These are phyloP conservation scores for Macrolepiota fuliginosa DNA, from an alignment of 768 basidiomycete genomes.

Conservation along the genomic window DNA sequence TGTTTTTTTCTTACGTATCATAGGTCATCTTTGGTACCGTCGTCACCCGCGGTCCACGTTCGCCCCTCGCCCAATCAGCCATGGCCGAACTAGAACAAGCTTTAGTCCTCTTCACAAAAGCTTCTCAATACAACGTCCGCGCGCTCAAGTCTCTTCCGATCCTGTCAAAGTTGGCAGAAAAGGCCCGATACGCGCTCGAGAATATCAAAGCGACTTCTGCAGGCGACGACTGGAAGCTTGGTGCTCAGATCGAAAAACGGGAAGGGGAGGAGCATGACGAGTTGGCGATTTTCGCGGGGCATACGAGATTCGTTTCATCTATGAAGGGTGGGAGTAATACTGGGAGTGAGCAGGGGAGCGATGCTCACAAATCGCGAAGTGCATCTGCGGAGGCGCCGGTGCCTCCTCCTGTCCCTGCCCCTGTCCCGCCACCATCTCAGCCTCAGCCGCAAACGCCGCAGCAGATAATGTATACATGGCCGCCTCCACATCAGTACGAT, in stretches of 20 bases:
- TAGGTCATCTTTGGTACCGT: conserved; percentile 80
- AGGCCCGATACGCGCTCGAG: conserved; percentile 57
- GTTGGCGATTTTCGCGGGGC: conserved; percentile 66
- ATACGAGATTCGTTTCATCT: conserved; percentile 57
- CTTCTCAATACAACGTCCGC: conserved; percentile 54
- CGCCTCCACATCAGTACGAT: conserved; percentile 18
- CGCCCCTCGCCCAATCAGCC: conserved; percentile 63
- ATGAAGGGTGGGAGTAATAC: conserved; percentile 25
- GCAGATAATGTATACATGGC: conserved; percentile 9
- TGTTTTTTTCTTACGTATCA: no score
- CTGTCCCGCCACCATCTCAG: conserved; percentile 9
- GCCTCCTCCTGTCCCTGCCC: background rate
- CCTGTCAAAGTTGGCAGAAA: conserved; percentile 57
- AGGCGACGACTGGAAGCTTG: conserved; percentile 42
- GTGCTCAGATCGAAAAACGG: no score
- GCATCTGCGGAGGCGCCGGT: background rate
- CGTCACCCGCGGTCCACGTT: conserved; percentile 70
- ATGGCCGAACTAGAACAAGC: conserved; percentile 71
- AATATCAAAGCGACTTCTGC: conserved; percentile 37
- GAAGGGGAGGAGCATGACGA: conserved; percentile 61
- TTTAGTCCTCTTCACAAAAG: conserved; percentile 62
- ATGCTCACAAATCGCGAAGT: background rate
- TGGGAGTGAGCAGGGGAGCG: background rate
- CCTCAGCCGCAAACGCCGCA: conserved; percentile 7
- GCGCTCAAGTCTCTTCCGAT: conserved; percentile 70